These are phyloP conservation scores for Hysterangium stoloniferum DNA, from an alignment of 768 basidiomycete genomes.

Conservation along the genomic window DNA sequence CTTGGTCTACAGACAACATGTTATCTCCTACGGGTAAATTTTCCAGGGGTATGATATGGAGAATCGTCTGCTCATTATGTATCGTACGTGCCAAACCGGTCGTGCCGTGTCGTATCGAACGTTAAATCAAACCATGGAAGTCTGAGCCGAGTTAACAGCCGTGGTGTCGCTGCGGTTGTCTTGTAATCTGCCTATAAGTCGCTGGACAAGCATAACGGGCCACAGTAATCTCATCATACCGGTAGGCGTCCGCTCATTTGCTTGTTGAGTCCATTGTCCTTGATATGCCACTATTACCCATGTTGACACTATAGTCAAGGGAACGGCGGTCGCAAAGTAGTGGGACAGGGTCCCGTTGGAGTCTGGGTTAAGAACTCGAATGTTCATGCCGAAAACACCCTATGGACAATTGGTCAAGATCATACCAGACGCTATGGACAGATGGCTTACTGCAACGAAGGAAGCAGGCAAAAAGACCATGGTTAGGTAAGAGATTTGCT, in stretches of 20 bases:
- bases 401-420: constrained; percentile 8
- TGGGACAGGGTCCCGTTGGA: constrained; percentile 8
- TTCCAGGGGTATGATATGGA: no score
- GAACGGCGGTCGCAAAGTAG: constrained; percentile 6
- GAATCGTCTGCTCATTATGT: no score
- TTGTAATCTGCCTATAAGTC: not conserved
- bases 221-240: not conserved
- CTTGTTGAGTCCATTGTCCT: not conserved
- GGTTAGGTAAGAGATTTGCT: constrained; percentile 42
- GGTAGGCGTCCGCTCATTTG: not conserved
- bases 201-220: not conserved
- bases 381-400: constrained; percentile 12
- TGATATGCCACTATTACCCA: constrained; percentile 11
- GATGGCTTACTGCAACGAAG: constrained; percentile 30
- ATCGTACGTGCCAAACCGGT: no score
- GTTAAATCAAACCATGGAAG: no score
- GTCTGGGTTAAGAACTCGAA: not conserved
- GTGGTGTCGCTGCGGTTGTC: no score
- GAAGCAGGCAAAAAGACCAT: constrained; percentile 58
- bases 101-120: no score
- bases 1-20: no score
- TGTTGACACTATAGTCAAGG: constrained; percentile 2
- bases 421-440: no score
- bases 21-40: no score
- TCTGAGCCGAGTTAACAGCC: no score